Evolutionary conservation across 2,329 filamentous ascomycete genomes (phyloP).

Genomic region (Trichoderma semiorbis): DNA sequence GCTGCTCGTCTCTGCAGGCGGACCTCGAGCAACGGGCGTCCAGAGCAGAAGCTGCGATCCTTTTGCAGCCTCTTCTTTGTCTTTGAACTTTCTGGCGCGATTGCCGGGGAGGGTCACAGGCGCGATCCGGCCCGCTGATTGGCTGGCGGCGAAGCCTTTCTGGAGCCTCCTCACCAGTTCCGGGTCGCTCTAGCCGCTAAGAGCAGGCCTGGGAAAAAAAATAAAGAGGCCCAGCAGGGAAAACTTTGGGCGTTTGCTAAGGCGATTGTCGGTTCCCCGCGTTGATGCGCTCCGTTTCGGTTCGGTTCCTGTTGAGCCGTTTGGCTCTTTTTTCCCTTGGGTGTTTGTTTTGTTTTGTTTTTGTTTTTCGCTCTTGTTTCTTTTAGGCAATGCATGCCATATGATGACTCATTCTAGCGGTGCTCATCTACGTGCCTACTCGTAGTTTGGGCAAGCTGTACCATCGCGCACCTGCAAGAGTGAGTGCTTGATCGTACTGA

Average conservation of each 20-base stretch:
- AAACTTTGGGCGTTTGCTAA: conserved; percentile 1
- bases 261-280: conserved; percentile 12
- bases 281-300: background rate
- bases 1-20: background rate
- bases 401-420: background rate
- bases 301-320: background rate
- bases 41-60: conserved; percentile 13
- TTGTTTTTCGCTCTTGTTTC: background rate
- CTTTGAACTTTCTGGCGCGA: conserved; percentile 20
- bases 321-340: background rate
- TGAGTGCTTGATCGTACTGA: background rate
- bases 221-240: background rate
- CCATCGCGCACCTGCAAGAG: background rate
- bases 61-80: conserved; percentile 15
- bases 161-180: conserved; percentile 15
- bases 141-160: conserved; percentile 16
- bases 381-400: background rate
- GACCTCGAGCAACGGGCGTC: conserved; percentile 21
- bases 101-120: conserved; percentile 20
- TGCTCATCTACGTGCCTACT: background rate
- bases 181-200: conserved; percentile 15
- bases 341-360: background rate
- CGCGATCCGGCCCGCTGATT: conserved; percentile 24
- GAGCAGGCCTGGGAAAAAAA: conserved; percentile 7
- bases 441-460: background rate